Conservation (phyloP, 2,329 filamentous ascomycete genomes). For the Epichloe sp. region DNA sequence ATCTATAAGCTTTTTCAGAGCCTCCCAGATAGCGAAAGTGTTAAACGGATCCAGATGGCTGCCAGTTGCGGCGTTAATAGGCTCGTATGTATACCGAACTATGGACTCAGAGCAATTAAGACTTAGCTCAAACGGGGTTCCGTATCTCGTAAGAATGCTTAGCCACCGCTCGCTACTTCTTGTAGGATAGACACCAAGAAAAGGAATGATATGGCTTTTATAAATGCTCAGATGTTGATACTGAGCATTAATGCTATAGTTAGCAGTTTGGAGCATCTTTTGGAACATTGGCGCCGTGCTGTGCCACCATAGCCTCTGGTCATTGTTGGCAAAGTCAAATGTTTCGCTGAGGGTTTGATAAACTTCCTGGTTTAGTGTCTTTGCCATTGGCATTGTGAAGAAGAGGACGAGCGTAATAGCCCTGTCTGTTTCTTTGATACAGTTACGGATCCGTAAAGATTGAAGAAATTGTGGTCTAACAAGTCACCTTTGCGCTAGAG, state of each 20-base stretch:
- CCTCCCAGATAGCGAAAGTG: too few species aligned
- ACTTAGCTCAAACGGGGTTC: constrained; percentile 1
- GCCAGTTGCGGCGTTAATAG: not conserved
- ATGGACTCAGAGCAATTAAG: not conserved
- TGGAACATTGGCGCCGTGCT: constrained; percentile 1
- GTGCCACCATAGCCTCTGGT: constrained; percentile 2
- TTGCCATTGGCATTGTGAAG: too few species aligned
- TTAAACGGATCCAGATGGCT: too few species aligned
- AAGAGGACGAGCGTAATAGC: too few species aligned
- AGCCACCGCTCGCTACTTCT: not conserved
- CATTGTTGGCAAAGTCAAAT: not conserved
- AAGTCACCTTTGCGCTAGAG: too few species aligned
- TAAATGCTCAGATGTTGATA: not conserved
- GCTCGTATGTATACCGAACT: constrained; percentile 2
- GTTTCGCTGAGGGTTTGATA: not conserved
- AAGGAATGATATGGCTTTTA: not conserved
- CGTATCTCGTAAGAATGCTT: not conserved
- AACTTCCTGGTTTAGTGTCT: too few species aligned
- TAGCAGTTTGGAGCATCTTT: not conserved
- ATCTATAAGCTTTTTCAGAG: not conserved
- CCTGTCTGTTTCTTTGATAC: too few species aligned
- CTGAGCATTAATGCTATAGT: not conserved
- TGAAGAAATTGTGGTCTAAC: too few species aligned
- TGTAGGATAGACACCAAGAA: not conserved
- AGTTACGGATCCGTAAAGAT: too few species aligned